Percentiles rank a stretch among this genome's conserved stretches.
phyloP scores from a whole-genome alignment of 345 rosid species.

The Conringia planisiliqua region DNA sequence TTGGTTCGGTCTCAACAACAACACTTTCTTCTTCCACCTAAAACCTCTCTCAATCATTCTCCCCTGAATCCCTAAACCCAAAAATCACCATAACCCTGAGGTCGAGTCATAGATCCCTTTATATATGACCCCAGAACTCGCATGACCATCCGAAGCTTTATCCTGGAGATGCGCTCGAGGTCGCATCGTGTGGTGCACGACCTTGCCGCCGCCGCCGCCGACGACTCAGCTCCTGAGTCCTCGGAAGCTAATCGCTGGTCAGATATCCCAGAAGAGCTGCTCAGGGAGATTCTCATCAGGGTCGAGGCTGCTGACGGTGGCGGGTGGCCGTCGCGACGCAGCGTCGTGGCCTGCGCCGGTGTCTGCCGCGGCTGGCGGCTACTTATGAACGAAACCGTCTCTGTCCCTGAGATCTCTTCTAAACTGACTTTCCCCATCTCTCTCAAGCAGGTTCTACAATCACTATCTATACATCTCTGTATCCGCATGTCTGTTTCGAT shows the following conservation, averaged over 20 bases:
- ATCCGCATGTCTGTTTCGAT: neutral
- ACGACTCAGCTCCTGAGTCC: slow-evolving; percentile 12
- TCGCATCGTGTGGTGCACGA: slow-evolving; percentile 62
- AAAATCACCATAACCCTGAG: neutral
- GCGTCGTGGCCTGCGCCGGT: slow-evolving; percentile 83
- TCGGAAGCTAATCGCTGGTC: slow-evolving; percentile 54
- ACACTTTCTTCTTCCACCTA: slow-evolving; percentile 24
- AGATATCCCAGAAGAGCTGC: slow-evolving; percentile 68
- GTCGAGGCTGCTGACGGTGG: slow-evolving; percentile 66
- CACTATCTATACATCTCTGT: neutral
- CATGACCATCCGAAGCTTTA: slow-evolving; percentile 53
- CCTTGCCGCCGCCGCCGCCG: slow-evolving; percentile 25
- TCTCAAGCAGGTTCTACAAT: slow-evolving; percentile 61
- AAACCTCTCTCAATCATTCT: slow-evolving; percentile 18
- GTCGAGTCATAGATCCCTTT: slow-evolving; percentile 4
- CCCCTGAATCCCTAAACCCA: neutral
- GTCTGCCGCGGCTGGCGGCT: slow-evolving; percentile 79
- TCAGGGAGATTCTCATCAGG: slow-evolving; percentile 59
- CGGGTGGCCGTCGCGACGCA: slow-evolving; percentile 64
- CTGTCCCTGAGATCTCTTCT: slow-evolving; percentile 64
- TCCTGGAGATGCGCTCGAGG: slow-evolving; percentile 51
- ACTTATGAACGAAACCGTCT: slow-evolving; percentile 65
- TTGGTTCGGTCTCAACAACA: slow-evolving; percentile 1
- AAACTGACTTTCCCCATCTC: slow-evolving; percentile 82
- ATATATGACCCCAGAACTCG: neutral